Base-by-base conservation (phyloP, 1,284 basidiomycete species). In the Prillingera fragicola region DNA sequence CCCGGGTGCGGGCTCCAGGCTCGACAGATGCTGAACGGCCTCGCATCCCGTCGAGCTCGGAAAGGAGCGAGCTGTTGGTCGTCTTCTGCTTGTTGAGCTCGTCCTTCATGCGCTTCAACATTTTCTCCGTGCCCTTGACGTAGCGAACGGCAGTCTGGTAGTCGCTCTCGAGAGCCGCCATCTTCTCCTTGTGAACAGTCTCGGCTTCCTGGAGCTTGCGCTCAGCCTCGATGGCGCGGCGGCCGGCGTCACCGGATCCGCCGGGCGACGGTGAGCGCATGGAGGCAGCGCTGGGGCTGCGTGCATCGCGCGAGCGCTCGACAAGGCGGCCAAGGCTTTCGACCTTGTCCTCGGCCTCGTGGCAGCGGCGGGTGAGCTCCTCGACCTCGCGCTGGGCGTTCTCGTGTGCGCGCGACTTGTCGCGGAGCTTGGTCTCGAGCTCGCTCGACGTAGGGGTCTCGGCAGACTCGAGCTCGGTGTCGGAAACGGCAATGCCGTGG, bases 31-130 rank as follows among this genome's bases (percentile, higher is more conserved):
- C 78, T 19, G 74, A 71, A 65, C 79, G 71, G 41, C 80, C 80
- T 21, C 82, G 82, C 33, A 77, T 61, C 5, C 74, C 67, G 54
- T 92, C 88, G 21, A 92, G 75, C 60, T 94, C 87, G 15, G 78
- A 71, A 63, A 92, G 87, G 31, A 96, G 79, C 52, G 77, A 75
- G 33, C 80, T 75, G 65, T 90, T 92, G 35, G 82, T 71, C 43
- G 78, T 76, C 73, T 94, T 94, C 69, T 91, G 86, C 73, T 87
- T 92, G 51, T 81, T 85, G 46, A 94, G 74, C 65, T 95, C 91
- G 58, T 89, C 87, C 69, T 92, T 91, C 85, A 98, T 92, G 58
- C 87, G 82, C 56, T 91, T 83, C 76, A 97, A 86, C 84, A 98
- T 94, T 75, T 96, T 97, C 72, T 99, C 95, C 1, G 92, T 97